Conservation (phyloP, 345 rosid species). For the Reutealis trisperma region DNA sequence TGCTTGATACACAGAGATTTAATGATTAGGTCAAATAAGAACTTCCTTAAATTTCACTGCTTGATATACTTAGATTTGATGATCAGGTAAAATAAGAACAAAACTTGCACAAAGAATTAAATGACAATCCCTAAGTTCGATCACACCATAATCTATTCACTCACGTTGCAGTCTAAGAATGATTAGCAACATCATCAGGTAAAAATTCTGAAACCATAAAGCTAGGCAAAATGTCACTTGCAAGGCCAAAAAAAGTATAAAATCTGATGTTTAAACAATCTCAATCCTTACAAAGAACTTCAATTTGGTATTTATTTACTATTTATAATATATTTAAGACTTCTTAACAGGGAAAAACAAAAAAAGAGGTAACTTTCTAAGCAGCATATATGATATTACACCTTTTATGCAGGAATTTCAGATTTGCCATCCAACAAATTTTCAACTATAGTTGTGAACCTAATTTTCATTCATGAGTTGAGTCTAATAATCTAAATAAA, state of each 20-base stretch:
- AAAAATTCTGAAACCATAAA: not conserved
- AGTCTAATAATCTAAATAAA: not conserved
- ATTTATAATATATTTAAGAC: too few relatives aligned
- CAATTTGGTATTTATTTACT: not conserved
- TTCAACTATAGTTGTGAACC: not conserved
- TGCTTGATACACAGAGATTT: too few relatives aligned
- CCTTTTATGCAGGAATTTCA: not conserved
- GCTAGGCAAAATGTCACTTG: not conserved
- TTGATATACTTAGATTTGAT: too few relatives aligned
- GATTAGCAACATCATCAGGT: not conserved
- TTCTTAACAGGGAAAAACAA: not conserved
- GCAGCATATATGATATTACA: not conserved
- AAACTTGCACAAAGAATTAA: too few relatives aligned
- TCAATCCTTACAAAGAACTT: not conserved
- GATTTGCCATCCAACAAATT: not conserved
- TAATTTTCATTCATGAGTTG: not conserved
- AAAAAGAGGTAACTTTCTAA: too few relatives aligned
- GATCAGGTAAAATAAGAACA: too few relatives aligned
- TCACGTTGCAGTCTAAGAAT: not conserved
- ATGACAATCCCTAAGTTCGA: not conserved
- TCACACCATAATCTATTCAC: not conserved
- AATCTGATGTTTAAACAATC: not conserved
- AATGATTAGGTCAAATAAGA: too few relatives aligned
- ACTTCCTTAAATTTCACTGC: not conserved
- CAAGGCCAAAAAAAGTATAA: not conserved